Evolutionary conservation across 2,329 filamentous ascomycete genomes (phyloP), one percentile per base, ranked within the genome.

Genomic region (Colletotrichum abscissum): DNA sequence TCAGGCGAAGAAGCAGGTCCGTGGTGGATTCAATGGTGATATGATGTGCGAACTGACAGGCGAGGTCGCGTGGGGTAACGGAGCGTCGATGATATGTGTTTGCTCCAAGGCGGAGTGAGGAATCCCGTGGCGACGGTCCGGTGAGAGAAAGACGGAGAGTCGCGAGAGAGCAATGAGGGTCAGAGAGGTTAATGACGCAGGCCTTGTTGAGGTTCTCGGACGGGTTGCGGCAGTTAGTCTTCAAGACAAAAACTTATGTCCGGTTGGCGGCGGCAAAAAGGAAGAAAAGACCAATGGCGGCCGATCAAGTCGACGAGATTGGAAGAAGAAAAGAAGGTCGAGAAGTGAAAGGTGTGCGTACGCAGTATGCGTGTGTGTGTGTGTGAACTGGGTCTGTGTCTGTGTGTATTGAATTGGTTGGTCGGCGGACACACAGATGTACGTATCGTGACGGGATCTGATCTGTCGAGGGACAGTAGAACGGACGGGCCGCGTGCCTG

Each of bases 21-120:
- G 56, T 30, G 54, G 60, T 54, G 59, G 30, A 38, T 59, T 75
- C 55, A 14, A 60, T 26, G 55, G 35, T 33, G 38, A 73, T 66
- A 49, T 73, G 73, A 70, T 73, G 64, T 73, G 70, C 73, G 52
- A 74, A 73, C 73, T 74, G 69, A 72, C 66, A 69, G 70, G 64
- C 69, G 46, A 59, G 30, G 60, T 60, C 42, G 66, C 46, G 71
- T 72, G 68, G 72, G 63, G 42, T 49, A 49, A 49, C 42, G 42
- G 62, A 66, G 54, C 54, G 63, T 46, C 24, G 49, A 58, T 73
- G 49, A 42, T 73, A 73, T 30, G 35, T 33, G 60, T 42, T 73
- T 63, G 63, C 11, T 55, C 38, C 6, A 46, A 55, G 22, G 46
- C 4, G 5, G 30, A 35, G 24, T 8, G 35, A 64, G 7, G 54